Percentiles rank a stretch among this genome's conserved stretches.
Conservation (phyloP, 2,329 filamentous ascomycete genomes). For the Didymella sp. region DNA sequence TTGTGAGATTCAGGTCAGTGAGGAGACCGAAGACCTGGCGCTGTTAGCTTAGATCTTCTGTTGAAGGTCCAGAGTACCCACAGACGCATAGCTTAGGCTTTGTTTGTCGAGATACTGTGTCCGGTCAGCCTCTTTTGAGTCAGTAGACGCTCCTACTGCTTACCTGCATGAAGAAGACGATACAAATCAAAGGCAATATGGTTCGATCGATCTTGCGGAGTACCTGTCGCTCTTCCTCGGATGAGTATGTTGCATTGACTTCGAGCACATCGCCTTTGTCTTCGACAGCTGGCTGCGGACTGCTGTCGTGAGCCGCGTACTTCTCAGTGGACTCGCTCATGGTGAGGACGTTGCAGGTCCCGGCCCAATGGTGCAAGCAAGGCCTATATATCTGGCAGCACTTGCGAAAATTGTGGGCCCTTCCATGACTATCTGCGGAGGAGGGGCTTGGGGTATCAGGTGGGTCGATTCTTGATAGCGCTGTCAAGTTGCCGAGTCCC, state of each 20-base stretch:
- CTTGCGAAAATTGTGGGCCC: background rate
- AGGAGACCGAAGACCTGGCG: constrained; percentile 52
- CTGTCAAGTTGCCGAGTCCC: background rate
- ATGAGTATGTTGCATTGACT: background rate
- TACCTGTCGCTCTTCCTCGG: constrained; percentile 25
- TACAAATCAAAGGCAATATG: constrained; percentile 21
- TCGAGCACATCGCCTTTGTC: constrained; percentile 12
- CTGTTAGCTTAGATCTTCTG: background rate
- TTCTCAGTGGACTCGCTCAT: constrained; percentile 1
- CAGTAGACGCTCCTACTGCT: background rate
- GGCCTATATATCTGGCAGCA: constrained; percentile 5
- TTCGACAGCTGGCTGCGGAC: background rate
- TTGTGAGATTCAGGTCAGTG: constrained; percentile 55
- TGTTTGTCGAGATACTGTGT: constrained; percentile 54
- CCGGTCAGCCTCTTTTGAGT: background rate
- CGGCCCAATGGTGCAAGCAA: background rate
- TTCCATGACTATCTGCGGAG: too few species aligned
- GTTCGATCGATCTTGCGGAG: constrained; percentile 24
- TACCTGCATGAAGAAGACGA: constrained; percentile 40
- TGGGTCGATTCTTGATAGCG: background rate
- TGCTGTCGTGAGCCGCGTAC: background rate
- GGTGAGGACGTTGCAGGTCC: background rate
- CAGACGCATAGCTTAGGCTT: constrained; percentile 58
- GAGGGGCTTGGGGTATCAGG: background rate
- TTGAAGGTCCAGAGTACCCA: constrained; percentile 20